These are phyloP conservation scores for Moricandia moricandioides DNA, from an alignment of 345 rosid species.

Conservation along the genomic window DNA sequence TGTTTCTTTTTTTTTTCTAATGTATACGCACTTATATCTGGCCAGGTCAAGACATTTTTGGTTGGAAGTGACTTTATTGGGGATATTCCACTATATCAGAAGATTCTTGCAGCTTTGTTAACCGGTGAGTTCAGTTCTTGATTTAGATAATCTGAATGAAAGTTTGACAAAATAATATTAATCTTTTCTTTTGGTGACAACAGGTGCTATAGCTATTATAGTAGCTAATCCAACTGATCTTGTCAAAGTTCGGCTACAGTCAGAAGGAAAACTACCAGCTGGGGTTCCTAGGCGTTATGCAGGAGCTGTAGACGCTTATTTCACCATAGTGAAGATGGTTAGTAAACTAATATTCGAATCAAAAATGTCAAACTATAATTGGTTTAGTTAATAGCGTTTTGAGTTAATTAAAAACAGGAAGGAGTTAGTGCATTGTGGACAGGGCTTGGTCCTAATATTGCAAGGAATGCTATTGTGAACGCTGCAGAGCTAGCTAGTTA, in stretches of 20 bases:
- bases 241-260: constrained; percentile 95
- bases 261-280: constrained; percentile 88
- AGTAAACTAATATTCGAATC: constrained; percentile 23
- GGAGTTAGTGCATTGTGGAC: constrained; percentile 91
- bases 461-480: constrained; percentile 89
- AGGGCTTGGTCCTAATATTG: constrained; percentile 94
- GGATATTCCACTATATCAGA: constrained; percentile 75
- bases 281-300: constrained; percentile 86
- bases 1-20: no score
- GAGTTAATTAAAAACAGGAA: constrained; percentile 43
- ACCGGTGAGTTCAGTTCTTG: constrained; percentile 57
- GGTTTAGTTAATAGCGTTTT: constrained; percentile 10
- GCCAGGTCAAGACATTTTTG: constrained; percentile 83
- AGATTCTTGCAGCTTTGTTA: constrained; percentile 83
- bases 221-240: constrained; percentile 98
- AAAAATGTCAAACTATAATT: constrained; percentile 2
- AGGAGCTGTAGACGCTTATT: constrained; percentile 87
- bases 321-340: constrained; percentile 72
- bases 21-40: no score
- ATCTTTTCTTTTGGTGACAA: constrained; percentile 8
- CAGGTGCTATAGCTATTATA: constrained; percentile 87
- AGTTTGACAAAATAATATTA: background rate
- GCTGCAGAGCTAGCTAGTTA: constrained; percentile 99
- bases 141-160: background rate
- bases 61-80: constrained; percentile 81